phyloP scores from a whole-genome alignment of 768 basidiomycete genomes.

The Russula griseocarnosa region DNA sequence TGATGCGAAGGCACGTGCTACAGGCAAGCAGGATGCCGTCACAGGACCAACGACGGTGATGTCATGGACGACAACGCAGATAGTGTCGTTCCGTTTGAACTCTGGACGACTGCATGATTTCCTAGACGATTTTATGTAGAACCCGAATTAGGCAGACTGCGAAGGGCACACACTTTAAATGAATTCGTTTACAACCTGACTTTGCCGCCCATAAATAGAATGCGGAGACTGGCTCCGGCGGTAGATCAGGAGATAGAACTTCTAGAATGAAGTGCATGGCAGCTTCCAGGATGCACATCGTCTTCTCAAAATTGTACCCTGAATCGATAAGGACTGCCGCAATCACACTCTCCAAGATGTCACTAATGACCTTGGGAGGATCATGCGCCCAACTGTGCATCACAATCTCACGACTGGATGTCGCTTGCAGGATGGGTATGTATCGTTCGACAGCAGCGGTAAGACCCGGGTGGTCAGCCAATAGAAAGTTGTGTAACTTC shows the following conservation, averaged over 20 bases:
- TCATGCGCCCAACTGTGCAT: conserved; percentile 73
- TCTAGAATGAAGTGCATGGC: conserved; percentile 66
- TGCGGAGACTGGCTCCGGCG: conserved; percentile 68
- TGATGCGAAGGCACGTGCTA: conserved; percentile 67
- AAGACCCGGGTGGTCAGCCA: conserved; percentile 66
- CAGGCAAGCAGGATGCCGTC: conserved; percentile 48
- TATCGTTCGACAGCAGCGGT: conserved; percentile 59
- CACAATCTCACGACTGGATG: conserved; percentile 59
- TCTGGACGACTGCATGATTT: conserved; percentile 45
- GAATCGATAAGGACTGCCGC: conserved; percentile 83
- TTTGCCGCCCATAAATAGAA: conserved; percentile 63
- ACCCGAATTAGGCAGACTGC: conserved; percentile 18
- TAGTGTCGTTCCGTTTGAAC: conserved; percentile 45
- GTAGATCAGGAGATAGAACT: conserved; percentile 53
- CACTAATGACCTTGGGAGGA: conserved; percentile 81
- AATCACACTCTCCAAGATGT: conserved; percentile 79
- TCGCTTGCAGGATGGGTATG: conserved; percentile 53
- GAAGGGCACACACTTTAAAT: conserved; percentile 41
- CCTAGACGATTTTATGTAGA: conserved; percentile 32
- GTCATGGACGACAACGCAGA: conserved; percentile 59
- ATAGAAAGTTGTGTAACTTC: conserved; percentile 61
- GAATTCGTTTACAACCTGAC: conserved; percentile 51
- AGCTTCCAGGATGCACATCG: conserved; percentile 53
- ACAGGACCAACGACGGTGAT: conserved; percentile 56
- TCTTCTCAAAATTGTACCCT: conserved; percentile 67